A percentile compares a stretch with the other conserved stretches of the same genome.
Conservation (phyloP, 495 filamentous ascomycete genomes). For the Hypoxylon lienhwacheense region DNA sequence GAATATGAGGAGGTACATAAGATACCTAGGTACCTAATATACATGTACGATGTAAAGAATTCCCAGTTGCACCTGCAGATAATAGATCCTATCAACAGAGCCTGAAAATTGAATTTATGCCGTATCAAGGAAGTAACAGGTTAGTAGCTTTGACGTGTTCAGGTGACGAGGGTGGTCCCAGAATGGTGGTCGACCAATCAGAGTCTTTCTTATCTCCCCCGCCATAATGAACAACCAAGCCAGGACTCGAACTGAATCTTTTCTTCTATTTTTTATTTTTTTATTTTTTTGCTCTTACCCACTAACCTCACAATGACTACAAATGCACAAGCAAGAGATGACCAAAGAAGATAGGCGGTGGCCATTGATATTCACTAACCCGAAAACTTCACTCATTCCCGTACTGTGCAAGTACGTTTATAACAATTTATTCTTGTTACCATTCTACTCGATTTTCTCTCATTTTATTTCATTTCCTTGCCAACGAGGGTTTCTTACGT, state of each 20-base stretch:
- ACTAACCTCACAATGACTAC: not conserved
- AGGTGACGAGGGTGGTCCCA: slow-evolving; percentile 36
- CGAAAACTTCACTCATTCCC: not conserved
- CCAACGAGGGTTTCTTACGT: too few relatives aligned
- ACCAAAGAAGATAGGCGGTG: not conserved
- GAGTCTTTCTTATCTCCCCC: slow-evolving; percentile 13
- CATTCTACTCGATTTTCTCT: too few relatives aligned
- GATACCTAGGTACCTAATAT: too few relatives aligned
- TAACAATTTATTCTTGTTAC: too few relatives aligned
- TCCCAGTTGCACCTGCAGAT: too few relatives aligned
- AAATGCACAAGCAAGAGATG: not conserved
- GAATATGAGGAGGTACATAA: too few relatives aligned
- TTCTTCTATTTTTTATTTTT: slow-evolving; percentile 12
- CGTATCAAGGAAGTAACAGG: too few relatives aligned
- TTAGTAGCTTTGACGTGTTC: slow-evolving; percentile 36
- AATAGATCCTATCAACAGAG: too few relatives aligned
- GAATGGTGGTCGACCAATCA: slow-evolving; percentile 29
- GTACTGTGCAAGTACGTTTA: too few relatives aligned
- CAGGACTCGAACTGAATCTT: slow-evolving; percentile 27
- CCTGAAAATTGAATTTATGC: too few relatives aligned
- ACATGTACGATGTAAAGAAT: too few relatives aligned
- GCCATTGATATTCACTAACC: slow-evolving; percentile 1
- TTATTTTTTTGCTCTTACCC: not conserved
- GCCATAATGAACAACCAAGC: slow-evolving; percentile 29
- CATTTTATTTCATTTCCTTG: too few relatives aligned